These are phyloP conservation scores for Canariomyces notabilis DNA, from an alignment of 2,329 filamentous ascomycete genomes.

Conservation along the genomic window DNA sequence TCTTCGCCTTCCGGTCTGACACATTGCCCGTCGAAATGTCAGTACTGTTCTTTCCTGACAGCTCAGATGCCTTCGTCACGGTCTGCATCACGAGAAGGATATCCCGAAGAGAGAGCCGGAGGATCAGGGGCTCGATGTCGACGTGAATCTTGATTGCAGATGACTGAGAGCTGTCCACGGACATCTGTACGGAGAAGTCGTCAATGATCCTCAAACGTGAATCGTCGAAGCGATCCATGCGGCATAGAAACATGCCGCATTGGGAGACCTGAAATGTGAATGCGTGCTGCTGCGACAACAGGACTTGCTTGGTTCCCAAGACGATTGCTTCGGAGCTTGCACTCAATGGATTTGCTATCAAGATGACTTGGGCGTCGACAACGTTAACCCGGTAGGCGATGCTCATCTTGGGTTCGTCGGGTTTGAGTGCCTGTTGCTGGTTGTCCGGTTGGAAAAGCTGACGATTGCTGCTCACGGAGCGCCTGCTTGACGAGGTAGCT, in stretches of 20 bases:
- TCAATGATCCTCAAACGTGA: conserved; percentile 88
- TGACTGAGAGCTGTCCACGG: conserved; percentile 65
- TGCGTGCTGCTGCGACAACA: conserved; percentile 90
- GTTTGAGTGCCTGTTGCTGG: conserved; percentile 15
- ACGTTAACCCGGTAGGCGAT: conserved; percentile 89
- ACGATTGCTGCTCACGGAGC: conserved; percentile 29
- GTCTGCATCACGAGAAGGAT: conserved; percentile 93
- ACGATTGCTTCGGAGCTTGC: conserved; percentile 93
- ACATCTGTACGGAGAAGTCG: conserved; percentile 88
- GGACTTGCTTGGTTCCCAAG: conserved; percentile 84
- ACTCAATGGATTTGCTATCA: conserved; percentile 90
- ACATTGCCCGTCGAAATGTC: conserved; percentile 32
- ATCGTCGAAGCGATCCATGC: conserved; percentile 96
- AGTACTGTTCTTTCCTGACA: conserved; percentile 62
- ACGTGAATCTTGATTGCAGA: conserved; percentile 75
- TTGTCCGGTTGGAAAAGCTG: conserved; percentile 9
- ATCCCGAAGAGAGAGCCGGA: conserved; percentile 86
- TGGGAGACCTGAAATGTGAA: conserved; percentile 90
- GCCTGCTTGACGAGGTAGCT: conserved; percentile 37
- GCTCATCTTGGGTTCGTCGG: conserved; percentile 52
- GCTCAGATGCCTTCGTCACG: conserved; percentile 80
- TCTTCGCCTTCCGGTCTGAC: conserved; percentile 53
- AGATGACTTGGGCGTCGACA: conserved; percentile 91
- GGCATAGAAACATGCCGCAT: conserved; percentile 95
- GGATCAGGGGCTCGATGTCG: conserved; percentile 83